Evolutionary conservation across 441 rosid genomes (phyloP), one percentile per base, ranked within the genome.

Genomic region (Erodium texanum): DNA sequence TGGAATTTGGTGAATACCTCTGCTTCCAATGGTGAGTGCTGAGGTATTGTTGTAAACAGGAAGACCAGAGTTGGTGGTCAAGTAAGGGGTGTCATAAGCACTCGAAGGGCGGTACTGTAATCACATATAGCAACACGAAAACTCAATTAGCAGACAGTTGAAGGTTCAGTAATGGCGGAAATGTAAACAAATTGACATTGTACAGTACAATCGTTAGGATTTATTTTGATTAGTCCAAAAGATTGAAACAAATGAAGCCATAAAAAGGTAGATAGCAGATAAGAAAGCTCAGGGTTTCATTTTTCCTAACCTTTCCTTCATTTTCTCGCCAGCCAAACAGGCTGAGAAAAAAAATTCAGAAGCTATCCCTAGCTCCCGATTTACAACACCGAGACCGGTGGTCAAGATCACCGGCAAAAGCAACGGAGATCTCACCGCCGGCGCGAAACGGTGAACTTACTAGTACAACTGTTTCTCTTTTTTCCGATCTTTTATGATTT

Each of bases 41-140:
- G 88, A 82, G 81, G 77, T 83, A 74, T 93, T 88, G 89, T 93
- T 93, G 75, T 84, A 90, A 24, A 93, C 97, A 0, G 98, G 98
- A 71, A 83, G 74, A 24, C 98, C 98, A 23, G 91, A 84, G 73
- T 89, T 93, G 24, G 96, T 86, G 14, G 98, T 88, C 78, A 79
- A 88, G 83, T 82, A 89, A 6, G 85, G 82, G 4, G 97, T 59
- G 76, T 85, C 81, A 82, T 75, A 73, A 6, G 96, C 84, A 66
- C 97, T 93, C 36, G 97, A 87, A 6, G 98, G 97, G 6, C 87
- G 87, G 77, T 66, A 50, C 98, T 90, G 89, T 0, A 48, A 48
- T 48, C 16, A 48, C 19, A 48, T 12, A 48, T 12, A 15, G 7
- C 12, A 48, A 48, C 6, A 48, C 3, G 1, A 9, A 10, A 41